Evolutionary conservation across 2,329 filamentous ascomycete species (phyloP), one percentile per base, ranked within the genome.

Genomic region (Paecilomyces variotii): DNA sequence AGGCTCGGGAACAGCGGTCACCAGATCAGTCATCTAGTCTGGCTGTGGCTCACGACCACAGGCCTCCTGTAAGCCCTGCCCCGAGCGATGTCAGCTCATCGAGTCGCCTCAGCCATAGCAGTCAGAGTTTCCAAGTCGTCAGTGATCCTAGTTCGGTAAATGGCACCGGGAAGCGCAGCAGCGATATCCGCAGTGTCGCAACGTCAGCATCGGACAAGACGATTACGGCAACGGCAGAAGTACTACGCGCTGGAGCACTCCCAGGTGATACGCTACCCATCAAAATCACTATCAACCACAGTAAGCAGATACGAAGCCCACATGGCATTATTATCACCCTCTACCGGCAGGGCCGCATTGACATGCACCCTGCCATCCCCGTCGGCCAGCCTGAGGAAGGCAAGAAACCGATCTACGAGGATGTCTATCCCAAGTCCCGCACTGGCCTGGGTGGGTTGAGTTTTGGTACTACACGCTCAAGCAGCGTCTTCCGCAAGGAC

Each of bases 401-500:
- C 10, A 86, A 85, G 65, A 87, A 85, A 67, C 76, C 85, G 14
- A 86, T 91, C 60, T 90, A 88, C 66, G 89, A 93, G 65, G 90
- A 96, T 60, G 90, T 88, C 67, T 95, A 92, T 69, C 91, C 92
- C 3, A 90, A 87, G 67, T 96, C 91, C 1, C 86, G 88, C 61
- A 95, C 91, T 0, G 92, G 91, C 0, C 82, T 97, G 6, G 90
- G 89, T 14, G 92, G 92, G 0, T 79, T 97, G 28, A 95, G 92
- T 1, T 80, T 97, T 49, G 90, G 90, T 1, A 94, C 91, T 1
- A 89, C 89, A 5, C 88, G 90, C 39, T 92, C 91, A 1, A 93
- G 87, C 70, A 94, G 92, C 72, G 84, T 94, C n/a, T 97, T 97
- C 71, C 88, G 94, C 57, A 97, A 97, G 72, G 94, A 99, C 71